Evolutionary conservation across 768 basidiomycete genomes (phyloP).

Genomic region (Boletus reticulatus): DNA sequence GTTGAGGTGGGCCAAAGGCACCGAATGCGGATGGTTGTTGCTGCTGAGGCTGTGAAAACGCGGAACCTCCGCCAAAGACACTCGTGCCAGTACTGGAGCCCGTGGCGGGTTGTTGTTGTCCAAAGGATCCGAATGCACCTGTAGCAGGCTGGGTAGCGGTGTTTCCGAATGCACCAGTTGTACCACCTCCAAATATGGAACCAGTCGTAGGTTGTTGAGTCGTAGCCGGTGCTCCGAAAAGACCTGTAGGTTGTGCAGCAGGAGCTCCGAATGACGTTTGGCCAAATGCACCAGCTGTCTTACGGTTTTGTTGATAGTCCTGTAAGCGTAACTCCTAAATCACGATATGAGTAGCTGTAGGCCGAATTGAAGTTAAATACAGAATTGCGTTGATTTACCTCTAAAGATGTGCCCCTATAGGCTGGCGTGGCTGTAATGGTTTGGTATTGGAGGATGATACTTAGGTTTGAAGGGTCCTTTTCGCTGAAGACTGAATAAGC

Average conservation of each 20-base stretch:
- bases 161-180: slow-evolving; percentile 22
- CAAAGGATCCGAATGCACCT: slow-evolving; percentile 32
- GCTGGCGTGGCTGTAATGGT: slow-evolving; percentile 77
- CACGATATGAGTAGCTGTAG: not conserved
- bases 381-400: slow-evolving; percentile 40
- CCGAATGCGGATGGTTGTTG: slow-evolving; percentile 43
- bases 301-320: slow-evolving; percentile 74
- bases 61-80: slow-evolving; percentile 39
- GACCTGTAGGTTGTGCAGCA: slow-evolving; percentile 21
- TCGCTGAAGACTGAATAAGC: slow-evolving; percentile 58
- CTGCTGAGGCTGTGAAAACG: slow-evolving; percentile 40
- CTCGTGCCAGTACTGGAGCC: slow-evolving; percentile 34
- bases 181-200: slow-evolving; percentile 31
- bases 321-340: slow-evolving; percentile 69
- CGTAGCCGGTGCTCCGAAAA: slow-evolving; percentile 27
- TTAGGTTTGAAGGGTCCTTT: slow-evolving; percentile 55
- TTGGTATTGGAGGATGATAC: slow-evolving; percentile 66
- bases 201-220: slow-evolving; percentile 29
- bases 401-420: slow-evolving; percentile 76
- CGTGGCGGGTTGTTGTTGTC: slow-evolving; percentile 37
- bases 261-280: slow-evolving; percentile 36
- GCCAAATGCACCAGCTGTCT: slow-evolving; percentile 66
- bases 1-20: slow-evolving; percentile 46
- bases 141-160: slow-evolving; percentile 27
- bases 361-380: slow-evolving; percentile 2